Base-by-base conservation (phyloP, 2,329 filamentous ascomycete genomes). In the Penicillium sp. region DNA sequence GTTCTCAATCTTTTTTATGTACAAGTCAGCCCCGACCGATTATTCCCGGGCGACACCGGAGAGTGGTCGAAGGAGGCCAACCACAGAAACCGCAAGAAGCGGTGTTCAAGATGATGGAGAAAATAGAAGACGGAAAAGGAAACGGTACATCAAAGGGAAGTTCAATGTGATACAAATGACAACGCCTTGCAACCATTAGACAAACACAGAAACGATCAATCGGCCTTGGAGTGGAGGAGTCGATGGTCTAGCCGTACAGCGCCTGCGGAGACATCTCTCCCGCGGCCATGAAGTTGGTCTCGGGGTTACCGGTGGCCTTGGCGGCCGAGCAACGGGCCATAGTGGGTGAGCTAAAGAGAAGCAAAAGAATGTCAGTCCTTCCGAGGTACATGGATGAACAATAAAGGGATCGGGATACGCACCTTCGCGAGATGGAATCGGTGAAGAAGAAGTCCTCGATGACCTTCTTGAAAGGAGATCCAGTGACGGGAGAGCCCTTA, bases 381-480 rank as follows among this genome's bases (percentile, higher is more conserved):
- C 7, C 3, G 3, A 15, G 66, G 56, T 27, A 42, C 39, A 33
- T 10, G 28, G 31, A 42, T 20, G n/a, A 15, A 6, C 24, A 32
- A 18, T 4, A 40, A 39, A 10, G 37, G 33, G 32, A 25, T 28
- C 18, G 27, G 29, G 23, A 29, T 40, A 77, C 83, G 72, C 77
- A 93, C 89, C 89, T 96, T 81, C 93, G 86, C 33, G 91, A 95
- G 72, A 98, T 96, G 50, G 86, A 84, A 74, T 98, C 92, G 71
- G 93, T 98, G 75, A 97, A 95, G 78, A 91, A 98, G 73, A 98
- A 98, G 78, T 98, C 89, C 65, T 95, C 85, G 62, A 98, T 89
- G 49, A 87, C 83, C 74, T 88, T 88, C 78, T 84, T 89, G 65
- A 98, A 79, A 27, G 88, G 82, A 62, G 79, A 74, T n/a, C 83